Evolutionary conservation across 768 basidiomycete genomes (phyloP), one percentile per base, ranked within the genome.

Genomic region (Tulasnella sp.): DNA sequence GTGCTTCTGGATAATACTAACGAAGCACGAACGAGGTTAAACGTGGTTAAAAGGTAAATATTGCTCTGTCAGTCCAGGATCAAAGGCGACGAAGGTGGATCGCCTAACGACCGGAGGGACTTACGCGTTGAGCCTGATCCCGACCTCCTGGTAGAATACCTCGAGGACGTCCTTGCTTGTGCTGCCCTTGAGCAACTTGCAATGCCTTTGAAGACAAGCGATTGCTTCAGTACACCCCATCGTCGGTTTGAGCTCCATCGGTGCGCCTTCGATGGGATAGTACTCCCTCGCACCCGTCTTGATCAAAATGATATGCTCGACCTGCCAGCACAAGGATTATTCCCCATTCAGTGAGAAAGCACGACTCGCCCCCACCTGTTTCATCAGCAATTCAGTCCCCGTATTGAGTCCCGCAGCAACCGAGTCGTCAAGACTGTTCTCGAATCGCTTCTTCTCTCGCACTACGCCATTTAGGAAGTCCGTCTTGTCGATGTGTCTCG

Each of bases 131-230:
- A 96, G 84, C 48, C 98, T 91, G 79, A 98, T 92, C 7, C 97
- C 97, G 71, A 99, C 94, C 85, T 99, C 98, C 85, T 97, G 94
- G 84, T 98, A 95, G 85, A 99, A 99, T 4, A 99, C 97, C 83
- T 99, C 98, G 44, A 99, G 86, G 3, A 99, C 96, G 82, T 99
- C 97, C 84, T 95, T 94, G 84, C 93, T 97, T 73, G 97, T 97
- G 81, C 94, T 98, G 0, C 97, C 97, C 81, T 93, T 93, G 74
- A 99, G 86, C 73, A 99, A 88, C 81, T 92, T 93, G 83, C 97
- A 97, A 85, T 99, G 98, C 87, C 89, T 91, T 84, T 95, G 92
- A 39, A 99, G 87, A 83, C 95, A 98, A 79, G 88, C 89, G 82
- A 98, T 95, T 1, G 95, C 94, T 82, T 97, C 94, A n/a, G 85